A percentile compares a stretch with the other conserved stretches of the same genome.
phyloP scores from a whole-genome alignment of 495 filamentous ascomycete species.

The Xylaria telfairii region DNA sequence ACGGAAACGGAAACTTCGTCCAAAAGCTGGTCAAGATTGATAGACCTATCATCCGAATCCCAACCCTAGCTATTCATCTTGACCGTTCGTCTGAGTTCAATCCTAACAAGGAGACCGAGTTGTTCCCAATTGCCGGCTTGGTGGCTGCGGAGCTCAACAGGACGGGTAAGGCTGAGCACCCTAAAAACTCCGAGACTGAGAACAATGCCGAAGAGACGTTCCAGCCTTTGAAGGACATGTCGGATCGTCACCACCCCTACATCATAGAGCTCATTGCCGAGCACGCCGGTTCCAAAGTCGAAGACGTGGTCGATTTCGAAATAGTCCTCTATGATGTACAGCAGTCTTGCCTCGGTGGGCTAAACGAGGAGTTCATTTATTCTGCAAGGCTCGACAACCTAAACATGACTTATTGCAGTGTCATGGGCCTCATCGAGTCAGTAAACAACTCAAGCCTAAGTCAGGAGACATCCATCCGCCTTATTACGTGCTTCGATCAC shows the following conservation, averaged over 20 bases:
- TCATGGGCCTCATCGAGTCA: conserved; percentile 80
- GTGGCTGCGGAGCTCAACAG: conserved; percentile 87
- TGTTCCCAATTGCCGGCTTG: conserved; percentile 91
- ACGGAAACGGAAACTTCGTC: conserved; percentile 72
- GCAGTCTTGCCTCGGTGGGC: conserved; percentile 82
- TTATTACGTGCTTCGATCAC: conserved; percentile 94
- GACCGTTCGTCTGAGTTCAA: conserved; percentile 82
- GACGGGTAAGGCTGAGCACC: conserved; percentile 50
- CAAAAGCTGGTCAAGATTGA: conserved; percentile 92
- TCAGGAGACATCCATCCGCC: conserved; percentile 78
- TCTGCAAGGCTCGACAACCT: conserved; percentile 93
- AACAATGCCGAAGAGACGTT: conserved; percentile 56
- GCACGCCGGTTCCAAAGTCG: conserved; percentile 69
- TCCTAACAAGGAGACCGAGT: conserved; percentile 95
- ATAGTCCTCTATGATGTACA: conserved; percentile 96
- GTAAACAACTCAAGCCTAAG: conserved; percentile 64
- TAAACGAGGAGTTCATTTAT: conserved; percentile 94
- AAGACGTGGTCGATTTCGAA: conserved; percentile 90
- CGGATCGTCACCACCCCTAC: conserved; percentile 87
- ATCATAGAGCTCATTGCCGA: conserved; percentile 86
- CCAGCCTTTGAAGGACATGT: conserved; percentile 74
- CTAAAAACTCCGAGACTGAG: conserved; percentile 44
- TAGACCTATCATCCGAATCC: conserved; percentile 87
- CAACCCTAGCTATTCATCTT: conserved; percentile 91
- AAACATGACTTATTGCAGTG: conserved; percentile 90